phyloP scores from a whole-genome alignment of 2,329 filamentous ascomycete genomes.

The Diplodia seriata region DNA sequence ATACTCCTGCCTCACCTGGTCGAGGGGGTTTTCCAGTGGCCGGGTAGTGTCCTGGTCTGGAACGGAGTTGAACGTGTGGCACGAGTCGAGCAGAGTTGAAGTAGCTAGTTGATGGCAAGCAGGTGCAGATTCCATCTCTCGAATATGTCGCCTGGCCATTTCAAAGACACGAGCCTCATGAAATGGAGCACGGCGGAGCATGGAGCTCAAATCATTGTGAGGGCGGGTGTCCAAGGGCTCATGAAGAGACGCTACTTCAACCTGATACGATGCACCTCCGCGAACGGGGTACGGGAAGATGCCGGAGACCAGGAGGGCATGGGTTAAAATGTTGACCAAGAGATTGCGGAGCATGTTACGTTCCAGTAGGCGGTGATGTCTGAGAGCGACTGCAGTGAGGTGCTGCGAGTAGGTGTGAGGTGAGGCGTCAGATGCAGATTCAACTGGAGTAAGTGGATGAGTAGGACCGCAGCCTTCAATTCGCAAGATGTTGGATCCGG shows the following conservation, averaged over 20 bases:
- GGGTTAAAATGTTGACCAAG: not conserved
- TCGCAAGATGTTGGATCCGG: conserved; percentile 20
- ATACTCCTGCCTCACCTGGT: conserved; percentile 61
- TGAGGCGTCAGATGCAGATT: not conserved
- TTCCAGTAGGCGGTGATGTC: not conserved
- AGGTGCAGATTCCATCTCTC: conserved; percentile 53
- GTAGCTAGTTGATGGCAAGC: conserved; percentile 63
- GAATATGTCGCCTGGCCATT: conserved; percentile 39
- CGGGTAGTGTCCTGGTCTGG: conserved; percentile 33
- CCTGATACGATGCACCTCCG: not conserved
- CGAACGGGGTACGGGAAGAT: not conserved
- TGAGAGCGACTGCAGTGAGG: not conserved
- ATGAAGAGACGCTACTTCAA: conserved; percentile 5
- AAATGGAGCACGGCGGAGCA: conserved; percentile 35
- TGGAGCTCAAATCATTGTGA: conserved; percentile 34
- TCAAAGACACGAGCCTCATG: conserved; percentile 36
- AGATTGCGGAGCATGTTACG: not conserved
- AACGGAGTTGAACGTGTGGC: conserved; percentile 55
- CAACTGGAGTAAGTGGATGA: not conserved
- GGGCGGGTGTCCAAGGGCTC: not conserved
- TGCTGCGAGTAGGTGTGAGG: not conserved
- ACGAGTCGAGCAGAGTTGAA: conserved; percentile 60
- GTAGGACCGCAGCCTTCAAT: not conserved
- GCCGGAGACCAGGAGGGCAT: not conserved
- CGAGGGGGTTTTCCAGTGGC: conserved; percentile 36